phyloP scores from a whole-genome alignment of 164 flowering plant genomes.

The Liriodendron chinense region DNA sequence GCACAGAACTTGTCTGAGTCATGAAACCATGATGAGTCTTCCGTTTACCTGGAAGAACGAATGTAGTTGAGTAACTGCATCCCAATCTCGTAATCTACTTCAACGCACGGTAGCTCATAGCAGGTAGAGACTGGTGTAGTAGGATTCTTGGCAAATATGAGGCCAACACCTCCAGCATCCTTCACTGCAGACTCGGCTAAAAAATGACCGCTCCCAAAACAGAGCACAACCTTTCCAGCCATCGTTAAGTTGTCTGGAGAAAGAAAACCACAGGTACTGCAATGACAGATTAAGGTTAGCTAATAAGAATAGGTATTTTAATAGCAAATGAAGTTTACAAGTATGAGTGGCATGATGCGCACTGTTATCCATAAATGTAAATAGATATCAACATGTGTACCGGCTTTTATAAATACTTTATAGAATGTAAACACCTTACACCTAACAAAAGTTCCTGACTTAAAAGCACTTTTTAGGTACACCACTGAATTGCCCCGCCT shows the following conservation, averaged over 20 bases:
- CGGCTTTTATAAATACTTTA: too few species aligned
- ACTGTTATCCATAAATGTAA: too few species aligned
- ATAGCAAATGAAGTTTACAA: too few species aligned
- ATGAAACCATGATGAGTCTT: background rate
- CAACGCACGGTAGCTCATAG: constrained; percentile 8
- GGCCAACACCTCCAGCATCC: constrained; percentile 23
- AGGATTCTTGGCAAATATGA: constrained; percentile 19
- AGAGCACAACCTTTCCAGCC: constrained; percentile 25
- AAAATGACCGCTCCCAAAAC: constrained; percentile 8
- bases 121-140: constrained; percentile 5
- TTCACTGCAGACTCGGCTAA: constrained; percentile 1
- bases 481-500: too few species aligned
- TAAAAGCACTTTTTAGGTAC: too few species aligned
- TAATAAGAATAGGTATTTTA: background rate
- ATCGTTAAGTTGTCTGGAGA: constrained; percentile 10
- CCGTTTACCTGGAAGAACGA: constrained; percentile 26
- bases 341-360: too few species aligned
- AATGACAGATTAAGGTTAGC: background rate
- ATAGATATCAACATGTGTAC: too few species aligned
- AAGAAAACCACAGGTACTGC: background rate
- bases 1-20: too few species aligned
- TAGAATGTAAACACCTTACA: too few species aligned
- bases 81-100: constrained; percentile 40
- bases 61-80: constrained; percentile 37
- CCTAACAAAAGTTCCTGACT: too few species aligned